Evolutionary conservation across 768 basidiomycete genomes (phyloP).

Genomic region (Kwoniella botswanensis): DNA sequence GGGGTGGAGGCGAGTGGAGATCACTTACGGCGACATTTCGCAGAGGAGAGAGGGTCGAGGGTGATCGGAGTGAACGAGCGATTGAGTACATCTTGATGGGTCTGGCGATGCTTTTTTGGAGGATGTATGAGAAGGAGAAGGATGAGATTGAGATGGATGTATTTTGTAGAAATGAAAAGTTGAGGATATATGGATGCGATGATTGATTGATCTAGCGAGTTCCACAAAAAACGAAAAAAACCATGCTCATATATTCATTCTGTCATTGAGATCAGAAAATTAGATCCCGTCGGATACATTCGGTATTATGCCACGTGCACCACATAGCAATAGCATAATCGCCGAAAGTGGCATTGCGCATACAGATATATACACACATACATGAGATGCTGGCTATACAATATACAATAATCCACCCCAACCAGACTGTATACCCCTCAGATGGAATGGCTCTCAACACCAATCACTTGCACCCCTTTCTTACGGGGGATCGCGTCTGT

Average conservation of each 20-base stretch:
- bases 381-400: background rate
- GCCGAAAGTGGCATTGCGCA: background rate
- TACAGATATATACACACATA: background rate
- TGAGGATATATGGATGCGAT: background rate
- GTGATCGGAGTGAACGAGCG: conserved; percentile 37
- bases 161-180: conserved; percentile 2
- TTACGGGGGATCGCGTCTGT: conserved; percentile 55
- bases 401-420: background rate
- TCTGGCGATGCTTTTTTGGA: conserved; percentile 15
- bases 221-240: background rate
- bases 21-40: conserved; percentile 56
- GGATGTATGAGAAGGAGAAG: background rate
- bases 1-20: conserved; percentile 61
- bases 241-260: too few relatives aligned
- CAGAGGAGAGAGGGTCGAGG: conserved; percentile 29
- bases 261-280: background rate
- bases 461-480: conserved; percentile 54
- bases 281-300: conserved; percentile 13
- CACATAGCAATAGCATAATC: background rate
- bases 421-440: background rate
- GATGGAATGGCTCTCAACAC: conserved; percentile 54
- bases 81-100: conserved; percentile 44
- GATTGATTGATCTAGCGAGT: conserved; percentile 9
- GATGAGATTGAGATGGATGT: background rate
- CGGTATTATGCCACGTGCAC: conserved; percentile 1